These are phyloP conservation scores for Clonostachys rhizophaga DNA, from an alignment of 2,329 filamentous ascomycete genomes.

Conservation along the genomic window DNA sequence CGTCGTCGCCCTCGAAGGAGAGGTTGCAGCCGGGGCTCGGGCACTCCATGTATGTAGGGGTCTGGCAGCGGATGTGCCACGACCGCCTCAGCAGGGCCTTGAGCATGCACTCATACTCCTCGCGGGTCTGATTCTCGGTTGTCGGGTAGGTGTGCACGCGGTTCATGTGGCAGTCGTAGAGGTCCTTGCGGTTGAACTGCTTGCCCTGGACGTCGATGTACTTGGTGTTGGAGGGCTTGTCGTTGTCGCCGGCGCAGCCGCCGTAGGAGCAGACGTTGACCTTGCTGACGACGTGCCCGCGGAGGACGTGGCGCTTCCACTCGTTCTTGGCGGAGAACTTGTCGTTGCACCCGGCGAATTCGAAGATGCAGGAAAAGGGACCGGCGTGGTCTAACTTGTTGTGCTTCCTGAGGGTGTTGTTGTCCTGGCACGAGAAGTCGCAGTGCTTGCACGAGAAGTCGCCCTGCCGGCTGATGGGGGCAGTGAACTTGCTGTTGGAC, in stretches of 20 bases:
- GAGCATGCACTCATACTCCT: slow-evolving; percentile 48
- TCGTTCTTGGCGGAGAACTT: slow-evolving; percentile 84
- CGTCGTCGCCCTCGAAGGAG: slow-evolving; percentile 55
- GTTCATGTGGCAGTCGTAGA: slow-evolving; percentile 83
- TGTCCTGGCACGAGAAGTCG: no score
- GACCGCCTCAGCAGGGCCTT: slow-evolving; percentile 54
- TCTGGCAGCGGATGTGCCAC: slow-evolving; percentile 50
- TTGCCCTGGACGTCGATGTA: slow-evolving; percentile 39
- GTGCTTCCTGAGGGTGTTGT: slow-evolving; percentile 37
- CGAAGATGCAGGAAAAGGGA: slow-evolving; percentile 73
- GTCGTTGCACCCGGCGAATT: slow-evolving; percentile 68
- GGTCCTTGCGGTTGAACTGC: slow-evolving; percentile 84
- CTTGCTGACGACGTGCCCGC: slow-evolving; percentile 71
- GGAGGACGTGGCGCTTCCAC: slow-evolving; percentile 85
- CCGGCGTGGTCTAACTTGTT: slow-evolving; percentile 49
- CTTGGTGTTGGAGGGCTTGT: slow-evolving; percentile 15
- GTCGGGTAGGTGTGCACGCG: slow-evolving; percentile 70
- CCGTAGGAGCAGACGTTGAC: slow-evolving; percentile 75
- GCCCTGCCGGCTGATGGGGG: no score
- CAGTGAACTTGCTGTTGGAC: no score
- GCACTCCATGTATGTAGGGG: slow-evolving; percentile 59
- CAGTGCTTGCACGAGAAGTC: no score
- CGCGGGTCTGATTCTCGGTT: slow-evolving; percentile 25
- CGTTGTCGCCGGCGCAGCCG: slow-evolving; percentile 29
- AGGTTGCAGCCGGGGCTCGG: slow-evolving; percentile 54